A percentile compares a stretch with the other conserved stretches of the same genome.
These are phyloP conservation scores for Salix caprea DNA, from an alignment of 345 rosid species.

Conservation along the genomic window DNA sequence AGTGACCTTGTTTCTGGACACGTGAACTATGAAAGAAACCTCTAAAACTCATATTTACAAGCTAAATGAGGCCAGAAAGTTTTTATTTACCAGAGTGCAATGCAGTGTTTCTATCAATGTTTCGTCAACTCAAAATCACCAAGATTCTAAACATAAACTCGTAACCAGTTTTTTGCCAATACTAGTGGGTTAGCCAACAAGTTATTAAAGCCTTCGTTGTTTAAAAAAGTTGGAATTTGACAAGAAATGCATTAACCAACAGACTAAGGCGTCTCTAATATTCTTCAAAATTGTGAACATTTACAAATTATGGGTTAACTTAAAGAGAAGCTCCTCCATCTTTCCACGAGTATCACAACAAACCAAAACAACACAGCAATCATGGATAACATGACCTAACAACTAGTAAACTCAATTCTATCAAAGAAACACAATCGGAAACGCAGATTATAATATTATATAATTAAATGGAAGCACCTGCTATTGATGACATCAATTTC, in stretches of 20 bases:
- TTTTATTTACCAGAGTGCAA: not conserved
- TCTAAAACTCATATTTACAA: not conserved
- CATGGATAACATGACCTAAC: not conserved
- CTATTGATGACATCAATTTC: conserved; percentile 98
- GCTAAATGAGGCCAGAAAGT: not conserved
- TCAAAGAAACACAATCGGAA: not conserved
- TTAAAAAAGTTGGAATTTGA: not conserved
- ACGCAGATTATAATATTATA: not conserved
- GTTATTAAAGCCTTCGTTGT: not conserved
- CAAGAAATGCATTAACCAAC: not conserved
- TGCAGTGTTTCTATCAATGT: not conserved
- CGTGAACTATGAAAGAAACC: not conserved
- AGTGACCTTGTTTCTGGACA: not conserved
- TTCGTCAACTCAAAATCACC: not conserved
- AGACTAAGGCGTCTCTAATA: not conserved
- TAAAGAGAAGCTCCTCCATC: not conserved
- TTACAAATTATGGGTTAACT: not conserved
- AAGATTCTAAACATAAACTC: not conserved
- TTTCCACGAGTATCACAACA: not conserved
- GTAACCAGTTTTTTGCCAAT: not conserved
- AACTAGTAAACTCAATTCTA: not conserved
- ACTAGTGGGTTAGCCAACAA: not conserved
- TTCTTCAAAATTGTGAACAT: not conserved
- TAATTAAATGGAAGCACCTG: conserved; percentile 40
- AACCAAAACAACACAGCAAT: not conserved